These are phyloP conservation scores for Ophiocordyceps polyrhachis-furcata DNA, from an alignment of 2,329 filamentous ascomycete species.

Conservation along the genomic window DNA sequence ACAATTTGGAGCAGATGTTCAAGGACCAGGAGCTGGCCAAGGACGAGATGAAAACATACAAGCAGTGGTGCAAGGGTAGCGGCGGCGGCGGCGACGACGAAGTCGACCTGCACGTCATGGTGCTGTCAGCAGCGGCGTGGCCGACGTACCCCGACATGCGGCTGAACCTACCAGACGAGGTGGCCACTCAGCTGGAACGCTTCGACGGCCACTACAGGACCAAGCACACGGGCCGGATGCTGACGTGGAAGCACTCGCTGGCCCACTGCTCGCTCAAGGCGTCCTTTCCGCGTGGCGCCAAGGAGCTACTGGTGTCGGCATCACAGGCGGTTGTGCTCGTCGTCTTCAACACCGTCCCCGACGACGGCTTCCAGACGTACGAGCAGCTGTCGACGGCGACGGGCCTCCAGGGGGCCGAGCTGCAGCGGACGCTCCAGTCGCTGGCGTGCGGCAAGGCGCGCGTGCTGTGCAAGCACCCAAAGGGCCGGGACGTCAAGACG, in stretches of 20 bases:
- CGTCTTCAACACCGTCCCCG: slow-evolving; percentile 58
- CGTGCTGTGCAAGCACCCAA: slow-evolving; percentile 70
- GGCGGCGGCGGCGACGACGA: slow-evolving; percentile 22
- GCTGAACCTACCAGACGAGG: slow-evolving; percentile 56
- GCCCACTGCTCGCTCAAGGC: slow-evolving; percentile 78
- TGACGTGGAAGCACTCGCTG: slow-evolving; percentile 87
- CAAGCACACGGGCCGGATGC: slow-evolving; percentile 73
- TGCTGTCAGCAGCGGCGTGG: slow-evolving; percentile 86
- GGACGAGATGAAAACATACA: slow-evolving; percentile 87
- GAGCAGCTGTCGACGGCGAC: slow-evolving; percentile 56
- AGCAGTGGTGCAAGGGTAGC: slow-evolving; percentile 40
- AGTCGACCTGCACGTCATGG: slow-evolving; percentile 58
- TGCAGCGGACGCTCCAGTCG: slow-evolving; percentile 83
- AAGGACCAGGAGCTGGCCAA: slow-evolving; percentile 88
- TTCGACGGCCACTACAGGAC: slow-evolving; percentile 76
- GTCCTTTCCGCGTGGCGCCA: slow-evolving; percentile 57
- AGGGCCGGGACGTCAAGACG: slow-evolving; percentile 57
- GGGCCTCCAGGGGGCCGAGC: slow-evolving; percentile 55
- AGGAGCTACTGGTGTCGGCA: slow-evolving; percentile 78
- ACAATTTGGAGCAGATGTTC: slow-evolving; percentile 98
- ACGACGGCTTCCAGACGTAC: slow-evolving; percentile 51
- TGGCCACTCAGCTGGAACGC: slow-evolving; percentile 56
- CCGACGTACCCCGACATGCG: slow-evolving; percentile 64
- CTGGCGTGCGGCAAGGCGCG: slow-evolving; percentile 80
- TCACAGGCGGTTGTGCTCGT: slow-evolving; percentile 85